These are phyloP conservation scores for Kurtzmaniella quercitrusa DNA, from an alignment of 1,139 yeast genomes.

Conservation along the genomic window DNA sequence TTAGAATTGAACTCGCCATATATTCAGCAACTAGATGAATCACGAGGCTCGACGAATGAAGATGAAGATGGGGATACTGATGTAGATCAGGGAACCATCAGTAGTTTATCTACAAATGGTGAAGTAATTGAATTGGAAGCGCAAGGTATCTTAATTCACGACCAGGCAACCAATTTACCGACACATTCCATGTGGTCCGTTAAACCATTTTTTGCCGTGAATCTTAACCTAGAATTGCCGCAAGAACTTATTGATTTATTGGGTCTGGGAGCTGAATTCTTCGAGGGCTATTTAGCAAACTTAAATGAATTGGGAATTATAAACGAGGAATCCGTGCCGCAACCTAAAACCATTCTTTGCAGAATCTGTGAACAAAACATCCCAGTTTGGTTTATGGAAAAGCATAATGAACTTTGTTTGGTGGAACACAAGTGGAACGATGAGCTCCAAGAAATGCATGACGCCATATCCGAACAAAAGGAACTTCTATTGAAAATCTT, in stretches of 20 bases:
- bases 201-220: constrained; percentile 67
- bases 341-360: constrained; percentile 77
- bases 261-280: constrained; percentile 86
- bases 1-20: constrained; percentile 2
- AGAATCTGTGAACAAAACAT: constrained; percentile 86
- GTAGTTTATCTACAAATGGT: constrained; percentile 50
- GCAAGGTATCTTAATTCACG: constrained; percentile 89
- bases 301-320: constrained; percentile 59
- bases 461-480: constrained; percentile 69
- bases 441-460: constrained; percentile 75
- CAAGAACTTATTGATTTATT: constrained; percentile 61
- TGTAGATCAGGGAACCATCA: constrained; percentile 11
- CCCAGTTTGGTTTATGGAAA: constrained; percentile 97
- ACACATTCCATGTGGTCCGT: constrained; percentile 93
- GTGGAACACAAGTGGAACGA: constrained; percentile 83
- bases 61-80: constrained; percentile 9
- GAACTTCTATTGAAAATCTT: constrained; percentile 45
- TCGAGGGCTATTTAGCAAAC: constrained; percentile 66
- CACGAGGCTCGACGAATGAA: constrained; percentile 6
- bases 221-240: constrained; percentile 65
- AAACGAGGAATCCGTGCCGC: constrained; percentile 64
- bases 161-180: constrained; percentile 54
- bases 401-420: constrained; percentile 84
- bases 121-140: constrained; percentile 78
- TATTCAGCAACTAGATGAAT: constrained; percentile 11